Evolutionary conservation across 192 early-diverging fungal species (phyloP), one percentile per base, ranked within the genome.

Genomic region (Coemansia sp.): DNA sequence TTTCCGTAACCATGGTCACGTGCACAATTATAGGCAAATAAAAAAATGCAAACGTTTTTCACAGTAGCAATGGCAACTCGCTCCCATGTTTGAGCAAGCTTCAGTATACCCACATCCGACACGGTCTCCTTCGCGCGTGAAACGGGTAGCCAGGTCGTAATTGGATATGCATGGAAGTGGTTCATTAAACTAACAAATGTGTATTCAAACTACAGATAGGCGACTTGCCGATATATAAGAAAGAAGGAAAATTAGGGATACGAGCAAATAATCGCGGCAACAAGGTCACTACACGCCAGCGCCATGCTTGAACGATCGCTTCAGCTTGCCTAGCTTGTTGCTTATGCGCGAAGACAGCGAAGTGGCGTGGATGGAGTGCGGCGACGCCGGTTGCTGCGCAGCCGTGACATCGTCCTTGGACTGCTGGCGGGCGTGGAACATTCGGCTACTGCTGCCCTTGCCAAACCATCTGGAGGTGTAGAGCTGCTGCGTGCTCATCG

Each of bases 341-440:
- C 74, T 81, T 59, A 81, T 54, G 27, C 73, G 73, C 14, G 78
- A 49, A 35, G 78, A 75, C 25, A 74, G 27, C 35, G 69, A 71
- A 8, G 62, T 31, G 45, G 42, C 37, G 27, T 58, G 49, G 31
- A 43, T 45, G 8, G 67, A 62, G 10, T 71, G 69, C 17, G 61
- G 62, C 43, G 62, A 64, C 12, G 38, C 40, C 29, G 69, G 41
- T 14, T 62, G 54, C 41, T 56, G 46, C 5, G 42, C 27, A 15
- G 40, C 22, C 8, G 64, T 31, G 10, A 54, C 64, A 12, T 65
- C 58, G 12, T 61, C 65, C 20, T 49, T 62, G 24, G 65, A 64
- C 31, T 45, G 61, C 20, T 38, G 62, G 36, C 59, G 22, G 1
- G 19, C 56, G 22, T 42, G 24, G 5, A 32, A 31, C 53, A 57